Percentiles rank a stretch among this genome's conserved stretches.
Evolutionary conservation across 192 early-diverging fungal genomes (phyloP).

Genomic region (Backusella australiensis): DNA sequence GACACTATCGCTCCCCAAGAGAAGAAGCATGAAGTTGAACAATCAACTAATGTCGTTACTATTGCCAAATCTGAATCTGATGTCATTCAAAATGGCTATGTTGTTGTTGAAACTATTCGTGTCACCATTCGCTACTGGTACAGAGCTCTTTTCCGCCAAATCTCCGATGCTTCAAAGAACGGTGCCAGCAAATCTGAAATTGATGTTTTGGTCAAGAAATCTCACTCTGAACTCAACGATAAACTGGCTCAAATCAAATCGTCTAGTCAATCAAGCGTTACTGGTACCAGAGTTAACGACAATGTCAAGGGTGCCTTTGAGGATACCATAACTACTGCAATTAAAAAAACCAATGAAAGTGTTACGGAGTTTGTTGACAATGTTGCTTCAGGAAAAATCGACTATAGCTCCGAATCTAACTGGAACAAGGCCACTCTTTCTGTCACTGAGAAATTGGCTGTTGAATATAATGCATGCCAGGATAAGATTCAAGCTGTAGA

Average conservation of each 20-base stretch:
- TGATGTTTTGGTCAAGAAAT: background rate
- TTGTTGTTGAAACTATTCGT: slow-evolving; percentile 7
- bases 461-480: background rate
- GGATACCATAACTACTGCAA: background rate
- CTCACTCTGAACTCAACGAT: background rate
- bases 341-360: slow-evolving; percentile 11
- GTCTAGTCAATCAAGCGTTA: background rate
- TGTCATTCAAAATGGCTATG: background rate
- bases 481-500: background rate
- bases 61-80: background rate
- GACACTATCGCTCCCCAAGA: background rate
- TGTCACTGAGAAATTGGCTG: background rate
- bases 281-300: background rate
- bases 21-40: background rate
- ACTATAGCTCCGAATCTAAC: background rate
- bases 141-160: background rate
- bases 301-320: background rate
- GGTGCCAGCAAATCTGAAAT: slow-evolving; percentile 4
- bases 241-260: background rate
- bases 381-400: background rate
- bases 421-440: slow-evolving; percentile 14
- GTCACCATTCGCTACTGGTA: slow-evolving; percentile 13
- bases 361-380: background rate
- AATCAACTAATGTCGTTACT: background rate
- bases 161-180: background rate